A percentile compares a stretch with the other conserved stretches of the same genome.
phyloP scores from a whole-genome alignment of 306 rosid genomes.

The Spatholobus suberectus region DNA sequence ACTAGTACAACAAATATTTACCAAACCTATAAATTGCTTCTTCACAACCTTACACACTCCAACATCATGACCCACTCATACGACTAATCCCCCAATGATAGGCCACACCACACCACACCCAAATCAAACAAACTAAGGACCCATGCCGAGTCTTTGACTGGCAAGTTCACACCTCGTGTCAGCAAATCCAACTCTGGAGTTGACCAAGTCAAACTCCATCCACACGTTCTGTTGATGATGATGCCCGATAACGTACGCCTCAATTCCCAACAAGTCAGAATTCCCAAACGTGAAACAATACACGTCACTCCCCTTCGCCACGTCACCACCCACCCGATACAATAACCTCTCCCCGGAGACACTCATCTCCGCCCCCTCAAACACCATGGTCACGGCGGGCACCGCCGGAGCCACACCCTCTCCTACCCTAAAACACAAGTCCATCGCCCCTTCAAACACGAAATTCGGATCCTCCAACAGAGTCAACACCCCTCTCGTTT shows the following conservation, averaged over 20 bases:
- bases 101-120: background rate
- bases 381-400: constrained; percentile 70
- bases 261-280: constrained; percentile 73
- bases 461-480: constrained; percentile 57
- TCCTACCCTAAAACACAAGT: constrained; percentile 59
- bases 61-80: too few relatives aligned
- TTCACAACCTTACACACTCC: too few relatives aligned
- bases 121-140: background rate
- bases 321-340: constrained; percentile 61
- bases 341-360: constrained; percentile 64
- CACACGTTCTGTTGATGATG: constrained; percentile 91
- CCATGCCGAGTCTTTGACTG: constrained; percentile 65
- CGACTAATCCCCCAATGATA: background rate
- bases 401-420: constrained; percentile 37
- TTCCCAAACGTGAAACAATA: constrained; percentile 87
- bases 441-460: constrained; percentile 88
- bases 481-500: constrained; percentile 55
- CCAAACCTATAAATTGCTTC: background rate
- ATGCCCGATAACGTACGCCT: constrained; percentile 79
- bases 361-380: constrained; percentile 79
- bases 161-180: constrained; percentile 73
- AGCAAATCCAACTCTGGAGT: constrained; percentile 77
- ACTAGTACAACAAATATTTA: background rate
- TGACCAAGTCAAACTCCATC: constrained; percentile 87
- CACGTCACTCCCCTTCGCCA: constrained; percentile 63